These are phyloP conservation scores for Lablab purpureus DNA, from an alignment of 306 rosid genomes.

Conservation along the genomic window DNA sequence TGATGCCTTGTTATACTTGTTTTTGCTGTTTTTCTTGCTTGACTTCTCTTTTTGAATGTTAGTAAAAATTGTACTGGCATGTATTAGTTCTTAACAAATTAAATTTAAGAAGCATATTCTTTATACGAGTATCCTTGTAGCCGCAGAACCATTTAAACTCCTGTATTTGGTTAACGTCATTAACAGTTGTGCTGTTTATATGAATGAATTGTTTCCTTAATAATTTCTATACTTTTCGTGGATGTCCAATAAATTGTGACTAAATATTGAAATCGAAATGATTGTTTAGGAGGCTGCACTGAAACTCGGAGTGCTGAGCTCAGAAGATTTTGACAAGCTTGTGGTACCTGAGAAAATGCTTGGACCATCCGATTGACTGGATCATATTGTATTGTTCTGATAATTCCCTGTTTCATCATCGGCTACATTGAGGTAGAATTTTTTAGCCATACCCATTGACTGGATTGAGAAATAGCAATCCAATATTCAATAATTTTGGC, in stretches of 20 bases:
- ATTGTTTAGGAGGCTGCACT: constrained; percentile 88
- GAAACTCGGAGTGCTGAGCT: constrained; percentile 80
- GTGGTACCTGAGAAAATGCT: constrained; percentile 99
- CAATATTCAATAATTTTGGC: constrained; percentile 45
- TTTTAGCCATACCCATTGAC: constrained; percentile 37
- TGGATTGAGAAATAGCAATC: constrained; percentile 42
- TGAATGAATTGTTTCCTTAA: constrained; percentile 18
- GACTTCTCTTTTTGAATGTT: constrained; percentile 1
- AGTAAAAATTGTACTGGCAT: background rate
- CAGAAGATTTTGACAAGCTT: constrained; percentile 84
- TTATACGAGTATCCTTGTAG: constrained; percentile 5
- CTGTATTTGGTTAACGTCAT: constrained; percentile 29
- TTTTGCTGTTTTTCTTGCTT: constrained; percentile 19
- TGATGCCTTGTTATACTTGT: constrained; percentile 37
- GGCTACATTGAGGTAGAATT: constrained; percentile 35
- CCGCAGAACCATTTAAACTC: constrained; percentile 11
- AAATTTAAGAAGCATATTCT: constrained; percentile 16
- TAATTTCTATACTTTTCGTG: constrained; percentile 12
- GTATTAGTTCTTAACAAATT: constrained; percentile 22
- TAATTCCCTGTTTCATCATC: constrained; percentile 17
- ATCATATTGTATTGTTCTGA: constrained; percentile 28
- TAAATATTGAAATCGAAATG: constrained; percentile 37
- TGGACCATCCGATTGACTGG: constrained; percentile 79
- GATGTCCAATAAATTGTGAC: constrained; percentile 33
- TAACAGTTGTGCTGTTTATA: constrained; percentile 26